Percentiles rank a stretch among this genome's conserved stretches.
Conservation (phyloP, 2,329 filamentous ascomycete genomes). For the Apiospora arundinis region DNA sequence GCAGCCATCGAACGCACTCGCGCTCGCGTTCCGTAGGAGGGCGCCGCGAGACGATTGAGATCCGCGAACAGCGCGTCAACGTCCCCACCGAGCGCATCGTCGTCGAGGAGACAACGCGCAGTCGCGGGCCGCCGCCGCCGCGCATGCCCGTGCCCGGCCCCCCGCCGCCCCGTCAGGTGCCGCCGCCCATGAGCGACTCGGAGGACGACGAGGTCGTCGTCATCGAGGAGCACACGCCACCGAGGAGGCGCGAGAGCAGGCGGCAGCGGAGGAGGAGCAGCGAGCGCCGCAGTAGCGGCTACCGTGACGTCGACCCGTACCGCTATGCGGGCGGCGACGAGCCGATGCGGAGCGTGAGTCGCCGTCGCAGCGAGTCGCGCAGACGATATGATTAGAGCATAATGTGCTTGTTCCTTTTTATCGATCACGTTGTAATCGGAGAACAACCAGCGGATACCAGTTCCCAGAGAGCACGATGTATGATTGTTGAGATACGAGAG, state of each 20-base stretch:
- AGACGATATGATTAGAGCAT: conserved; percentile 30
- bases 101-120: conserved; percentile 35
- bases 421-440: conserved; percentile 14
- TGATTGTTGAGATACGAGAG: neutral
- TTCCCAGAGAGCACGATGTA: neutral
- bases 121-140: conserved; percentile 23
- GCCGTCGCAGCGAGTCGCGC: conserved; percentile 40
- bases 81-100: conserved; percentile 38
- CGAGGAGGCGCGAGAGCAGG: conserved; percentile 34
- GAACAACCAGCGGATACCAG: neutral
- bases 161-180: conserved; percentile 27
- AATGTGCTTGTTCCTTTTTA: neutral
- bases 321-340: conserved; percentile 40
- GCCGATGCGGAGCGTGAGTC: conserved; percentile 39
- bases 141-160: conserved; percentile 9
- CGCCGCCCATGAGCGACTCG: conserved; percentile 35
- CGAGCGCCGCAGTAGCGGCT: conserved; percentile 36
- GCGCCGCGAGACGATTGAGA: conserved; percentile 39
- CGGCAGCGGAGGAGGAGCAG: conserved; percentile 32
- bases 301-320: conserved; percentile 41
- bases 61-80: conserved; percentile 31
- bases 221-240: conserved; percentile 43
- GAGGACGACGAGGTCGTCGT: conserved; percentile 47
- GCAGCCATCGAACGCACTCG: conserved; percentile 26
- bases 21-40: conserved; percentile 21